These are phyloP conservation scores for Kodamaea kaohsiungensis DNA, from an alignment of 805 yeast species.

Conservation along the genomic window DNA sequence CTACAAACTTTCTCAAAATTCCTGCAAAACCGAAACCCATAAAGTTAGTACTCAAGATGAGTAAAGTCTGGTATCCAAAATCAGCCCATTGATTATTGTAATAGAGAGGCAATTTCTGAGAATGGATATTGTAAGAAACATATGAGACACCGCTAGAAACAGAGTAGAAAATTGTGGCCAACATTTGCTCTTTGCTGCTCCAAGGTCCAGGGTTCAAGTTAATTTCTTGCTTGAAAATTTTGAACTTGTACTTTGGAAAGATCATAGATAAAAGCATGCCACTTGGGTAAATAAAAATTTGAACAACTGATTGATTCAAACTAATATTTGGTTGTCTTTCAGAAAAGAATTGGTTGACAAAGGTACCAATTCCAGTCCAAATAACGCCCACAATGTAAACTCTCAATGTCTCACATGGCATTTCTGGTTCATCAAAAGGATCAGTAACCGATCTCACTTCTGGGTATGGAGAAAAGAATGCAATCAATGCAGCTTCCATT, in stretches of 20 bases:
- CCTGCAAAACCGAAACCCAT: slow-evolving; percentile 35
- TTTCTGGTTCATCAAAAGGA: slow-evolving; percentile 50
- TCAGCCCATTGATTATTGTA: slow-evolving; percentile 30
- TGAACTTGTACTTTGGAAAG: slow-evolving; percentile 36
- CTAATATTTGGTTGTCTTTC: slow-evolving; percentile 53
- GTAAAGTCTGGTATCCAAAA: slow-evolving; percentile 26
- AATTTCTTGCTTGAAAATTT: slow-evolving; percentile 34
- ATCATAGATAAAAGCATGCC: slow-evolving; percentile 36
- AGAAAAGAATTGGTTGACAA: slow-evolving; percentile 56
- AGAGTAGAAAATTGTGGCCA: slow-evolving; percentile 49
- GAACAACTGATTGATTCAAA: slow-evolving; percentile 45
- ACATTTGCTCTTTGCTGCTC: slow-evolving; percentile 65
- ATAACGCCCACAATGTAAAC: slow-evolving; percentile 54
- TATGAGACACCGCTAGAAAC: slow-evolving; percentile 31
- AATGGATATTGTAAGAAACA: slow-evolving; percentile 12
- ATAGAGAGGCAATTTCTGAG: slow-evolving; percentile 17
- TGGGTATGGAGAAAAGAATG: slow-evolving; percentile 56
- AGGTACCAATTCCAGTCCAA: slow-evolving; percentile 55
- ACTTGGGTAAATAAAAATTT: slow-evolving; percentile 47
- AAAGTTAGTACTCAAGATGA: slow-evolving; percentile 25
- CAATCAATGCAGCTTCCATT: slow-evolving; percentile 44
- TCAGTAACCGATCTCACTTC: slow-evolving; percentile 66
- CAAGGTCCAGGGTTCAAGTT: slow-evolving; percentile 64
- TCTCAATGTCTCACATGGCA: slow-evolving; percentile 54
- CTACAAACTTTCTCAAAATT: slow-evolving; percentile 33